Base-by-base conservation (phyloP, 2,329 filamentous ascomycete genomes). In the Fusarium albosuccineum region DNA sequence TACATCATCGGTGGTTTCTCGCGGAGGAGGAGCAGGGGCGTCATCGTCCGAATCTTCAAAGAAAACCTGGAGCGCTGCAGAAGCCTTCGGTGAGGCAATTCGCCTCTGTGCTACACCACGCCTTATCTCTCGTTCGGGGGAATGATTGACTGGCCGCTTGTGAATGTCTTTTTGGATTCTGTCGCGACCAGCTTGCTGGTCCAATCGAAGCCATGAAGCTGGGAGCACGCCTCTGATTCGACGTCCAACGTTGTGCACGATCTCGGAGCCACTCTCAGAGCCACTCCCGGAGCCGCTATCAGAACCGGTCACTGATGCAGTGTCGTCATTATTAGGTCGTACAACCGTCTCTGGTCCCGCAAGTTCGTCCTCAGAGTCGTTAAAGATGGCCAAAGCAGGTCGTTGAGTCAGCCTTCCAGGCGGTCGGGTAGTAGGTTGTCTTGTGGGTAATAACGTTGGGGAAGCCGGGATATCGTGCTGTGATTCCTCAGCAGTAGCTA, bases 131-230 rank as follows among this genome's bases (percentile, higher is more conserved):
- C 74, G 78, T 44, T 82, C 80, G 1, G 79, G 78, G 3, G 79
- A 80, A 17, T 67, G 74, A 9, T 70, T 75, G 73, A 54, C 70
- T 63, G 66, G 70, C 41, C 73, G 76, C 45, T 68, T 74, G 17
- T 67, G 64, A 8, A 64, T 49, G 46, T 74, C 74, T 57, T 75
- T 76, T 51, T 73, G 64, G 36, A 69, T 71, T 56, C 76, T 79
- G 59, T 73, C 70, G 14, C 72, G 72, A 67, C 71, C 76, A 30
- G 77, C 66, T 57, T 83, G 79, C 59, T 86, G 83, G 70, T 90
- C 87, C 26, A 91, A 75, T 41, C 88, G 84, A 57, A 91, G 81
- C 85, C 88, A 90, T 6, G 89, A 91, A n/a, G 89, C 89, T 39
- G 89, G 89, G 44, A 91, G 81, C 8, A 91, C 88, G 22, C 88